These are phyloP conservation scores for Dittrichia graveolens DNA, from an alignment of 129 eudicot genomes.

Conservation along the genomic window DNA sequence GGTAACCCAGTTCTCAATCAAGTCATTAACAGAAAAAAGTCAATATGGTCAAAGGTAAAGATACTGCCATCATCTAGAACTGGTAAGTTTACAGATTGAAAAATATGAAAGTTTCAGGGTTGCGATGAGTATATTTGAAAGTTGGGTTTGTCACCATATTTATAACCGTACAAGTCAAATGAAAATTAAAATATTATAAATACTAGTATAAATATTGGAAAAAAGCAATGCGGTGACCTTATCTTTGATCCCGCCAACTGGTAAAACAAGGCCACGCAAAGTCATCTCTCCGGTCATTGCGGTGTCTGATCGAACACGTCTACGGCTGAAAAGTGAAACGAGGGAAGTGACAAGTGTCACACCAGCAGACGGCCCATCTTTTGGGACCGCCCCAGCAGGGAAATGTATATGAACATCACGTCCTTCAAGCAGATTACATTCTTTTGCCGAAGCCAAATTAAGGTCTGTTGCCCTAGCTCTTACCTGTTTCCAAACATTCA, in stretches of 20 bases:
- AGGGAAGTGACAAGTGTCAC: conserved; percentile 93
- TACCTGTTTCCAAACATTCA: conserved; percentile 45
- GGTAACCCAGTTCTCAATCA: too few relatives aligned
- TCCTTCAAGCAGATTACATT: conserved; percentile 69
- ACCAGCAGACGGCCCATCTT: conserved; percentile 99
- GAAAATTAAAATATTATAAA: too few relatives aligned
- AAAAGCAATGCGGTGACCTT: conserved; percentile 53
- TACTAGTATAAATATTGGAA: not conserved
- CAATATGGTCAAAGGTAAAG: too few relatives aligned
- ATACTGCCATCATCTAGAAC: too few relatives aligned
- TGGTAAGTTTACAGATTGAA: too few relatives aligned
- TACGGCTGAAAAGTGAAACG: conserved; percentile 80
- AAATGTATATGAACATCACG: conserved; percentile 93
- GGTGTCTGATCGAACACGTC: conserved; percentile 79
- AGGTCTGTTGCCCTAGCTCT: conserved; percentile 87
- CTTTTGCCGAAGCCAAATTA: conserved; percentile 56
- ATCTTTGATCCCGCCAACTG: conserved; percentile 96
- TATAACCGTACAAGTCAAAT: too few relatives aligned
- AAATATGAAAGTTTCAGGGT: too few relatives aligned
- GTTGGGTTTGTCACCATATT: too few relatives aligned
- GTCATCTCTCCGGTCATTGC: conserved; percentile 99
- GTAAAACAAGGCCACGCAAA: conserved; percentile 84
- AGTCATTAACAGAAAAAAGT: too few relatives aligned
- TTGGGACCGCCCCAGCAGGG: conserved; percentile 98
- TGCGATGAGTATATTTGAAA: too few relatives aligned